These are phyloP conservation scores for Dryadomyces quercivorus DNA, from an alignment of 2,329 filamentous ascomycete species.

Conservation along the genomic window DNA sequence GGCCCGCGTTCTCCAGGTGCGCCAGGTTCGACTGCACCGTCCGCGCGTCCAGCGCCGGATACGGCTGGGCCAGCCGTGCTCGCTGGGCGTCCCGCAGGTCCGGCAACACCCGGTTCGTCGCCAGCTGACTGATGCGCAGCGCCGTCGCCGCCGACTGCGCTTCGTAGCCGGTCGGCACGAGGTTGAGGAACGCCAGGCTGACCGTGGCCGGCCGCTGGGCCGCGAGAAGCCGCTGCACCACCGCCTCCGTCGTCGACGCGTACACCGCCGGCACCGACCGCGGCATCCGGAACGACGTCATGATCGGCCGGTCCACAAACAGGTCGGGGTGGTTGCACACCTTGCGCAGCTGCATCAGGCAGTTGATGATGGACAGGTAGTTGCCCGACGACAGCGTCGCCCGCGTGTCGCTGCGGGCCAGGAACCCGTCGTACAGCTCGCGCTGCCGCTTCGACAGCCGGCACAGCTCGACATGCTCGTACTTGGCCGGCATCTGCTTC, in stretches of 20 bases:
- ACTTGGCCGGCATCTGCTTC: conserved; percentile 97
- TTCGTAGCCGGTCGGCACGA: conserved; percentile 63
- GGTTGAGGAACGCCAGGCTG: conserved; percentile 65
- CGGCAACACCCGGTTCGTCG: conserved; percentile 56
- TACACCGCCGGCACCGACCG: conserved; percentile 66
- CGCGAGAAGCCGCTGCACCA: conserved; percentile 51
- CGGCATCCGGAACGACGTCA: conserved; percentile 89
- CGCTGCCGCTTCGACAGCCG: conserved; percentile 89
- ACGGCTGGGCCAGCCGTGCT: conserved; percentile 41
- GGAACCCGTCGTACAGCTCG: conserved; percentile 91
- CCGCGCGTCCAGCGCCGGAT: conserved; percentile 47
- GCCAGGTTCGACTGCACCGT: conserved; percentile 57
- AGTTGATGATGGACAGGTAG: conserved; percentile 96
- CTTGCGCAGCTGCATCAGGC: conserved; percentile 91
- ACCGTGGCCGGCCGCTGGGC: conserved; percentile 50
- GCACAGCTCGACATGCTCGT: conserved; percentile 94
- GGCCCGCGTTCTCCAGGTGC: conserved; percentile 58
- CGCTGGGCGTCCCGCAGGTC: conserved; percentile 63
- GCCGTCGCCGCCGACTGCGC: conserved; percentile 44
- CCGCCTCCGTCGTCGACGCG: conserved; percentile 51
- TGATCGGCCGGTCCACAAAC: conserved; percentile 90
- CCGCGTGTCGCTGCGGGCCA: conserved; percentile 79
- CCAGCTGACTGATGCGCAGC: conserved; percentile 50
- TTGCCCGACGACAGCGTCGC: conserved; percentile 85
- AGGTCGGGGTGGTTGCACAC: conserved; percentile 98